A percentile compares a stretch with the other conserved stretches of the same genome.
Conservation (phyloP, 202 grass and related monocot genomes). For the Miscanthus sacchariflorus region DNA sequence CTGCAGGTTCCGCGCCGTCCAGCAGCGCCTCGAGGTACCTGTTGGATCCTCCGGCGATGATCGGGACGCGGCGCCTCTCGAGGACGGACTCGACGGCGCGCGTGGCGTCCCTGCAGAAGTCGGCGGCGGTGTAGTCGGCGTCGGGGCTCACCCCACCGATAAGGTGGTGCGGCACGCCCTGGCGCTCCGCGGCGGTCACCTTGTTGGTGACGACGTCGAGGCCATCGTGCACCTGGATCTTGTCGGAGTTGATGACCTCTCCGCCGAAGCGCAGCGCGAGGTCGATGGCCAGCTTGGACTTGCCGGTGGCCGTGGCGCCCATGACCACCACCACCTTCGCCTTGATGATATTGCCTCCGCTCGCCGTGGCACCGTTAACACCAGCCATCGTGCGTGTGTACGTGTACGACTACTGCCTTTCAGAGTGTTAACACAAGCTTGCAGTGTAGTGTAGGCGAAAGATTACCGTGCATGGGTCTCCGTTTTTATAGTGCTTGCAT, state of each 20-base stretch:
- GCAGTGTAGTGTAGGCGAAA: background rate
- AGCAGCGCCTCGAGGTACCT: constrained; percentile 79
- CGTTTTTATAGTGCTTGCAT: background rate
- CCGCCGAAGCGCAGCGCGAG: constrained; percentile 74
- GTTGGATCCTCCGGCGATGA: constrained; percentile 90
- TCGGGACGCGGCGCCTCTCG: constrained; percentile 34
- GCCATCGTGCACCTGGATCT: constrained; percentile 78
- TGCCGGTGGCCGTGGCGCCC: constrained; percentile 86
- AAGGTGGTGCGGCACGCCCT: constrained; percentile 82
- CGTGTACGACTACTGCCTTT: background rate
- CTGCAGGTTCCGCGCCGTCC: constrained; percentile 39
- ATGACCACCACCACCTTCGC: constrained; percentile 76
- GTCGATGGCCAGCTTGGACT: constrained; percentile 81
- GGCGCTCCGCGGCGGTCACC: constrained; percentile 58
- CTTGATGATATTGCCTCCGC: constrained; percentile 14
- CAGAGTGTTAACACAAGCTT: background rate
- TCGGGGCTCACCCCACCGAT: constrained; percentile 63
- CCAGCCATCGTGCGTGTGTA: constrained; percentile 15
- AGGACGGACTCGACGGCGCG: constrained; percentile 31
- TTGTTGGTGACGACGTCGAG: constrained; percentile 89
- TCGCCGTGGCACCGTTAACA: background rate
- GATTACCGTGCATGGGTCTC: background rate
- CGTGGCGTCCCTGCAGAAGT: constrained; percentile 62
- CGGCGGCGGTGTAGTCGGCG: constrained; percentile 57
- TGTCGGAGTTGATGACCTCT: constrained; percentile 87